Conservation (phyloP, 2,329 filamentous ascomycete species). For the Calonectria crousiana region DNA sequence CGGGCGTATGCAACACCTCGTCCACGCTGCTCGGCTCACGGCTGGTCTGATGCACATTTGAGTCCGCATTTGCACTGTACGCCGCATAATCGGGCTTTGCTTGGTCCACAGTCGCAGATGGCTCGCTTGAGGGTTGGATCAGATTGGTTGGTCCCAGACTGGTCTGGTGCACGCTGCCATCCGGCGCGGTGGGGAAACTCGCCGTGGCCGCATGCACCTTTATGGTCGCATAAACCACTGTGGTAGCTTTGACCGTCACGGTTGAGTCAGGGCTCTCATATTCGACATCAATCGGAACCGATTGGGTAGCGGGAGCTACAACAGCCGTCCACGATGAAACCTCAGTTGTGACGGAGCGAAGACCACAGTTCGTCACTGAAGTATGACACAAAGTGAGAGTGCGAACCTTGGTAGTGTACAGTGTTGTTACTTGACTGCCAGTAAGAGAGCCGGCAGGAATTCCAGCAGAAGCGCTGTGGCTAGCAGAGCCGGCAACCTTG, state of each 20-base stretch:
- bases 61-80: background rate
- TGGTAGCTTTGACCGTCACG: slow-evolving; percentile 22
- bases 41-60: background rate
- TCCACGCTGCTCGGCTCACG: background rate
- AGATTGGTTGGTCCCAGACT: background rate
- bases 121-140: background rate
- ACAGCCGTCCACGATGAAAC: slow-evolving; percentile 41
- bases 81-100: background rate
- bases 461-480: slow-evolving; percentile 23
- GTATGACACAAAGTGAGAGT: slow-evolving; percentile 68
- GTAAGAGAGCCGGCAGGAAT: slow-evolving; percentile 18
- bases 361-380: slow-evolving; percentile 62
- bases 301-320: slow-evolving; percentile 33
- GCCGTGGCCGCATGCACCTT: background rate
- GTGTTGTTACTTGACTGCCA: slow-evolving; percentile 50
- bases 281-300: slow-evolving; percentile 26
- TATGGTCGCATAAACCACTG: background rate
- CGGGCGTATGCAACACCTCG: background rate
- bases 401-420: slow-evolving; percentile 65
- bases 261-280: slow-evolving; percentile 14
- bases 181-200: background rate
- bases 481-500: background rate
- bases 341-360: slow-evolving; percentile 49
- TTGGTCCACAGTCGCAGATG: background rate
- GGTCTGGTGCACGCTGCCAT: background rate